Evolutionary conservation across 345 rosid species (phyloP).

Genomic region (Geranium rotundifolium): DNA sequence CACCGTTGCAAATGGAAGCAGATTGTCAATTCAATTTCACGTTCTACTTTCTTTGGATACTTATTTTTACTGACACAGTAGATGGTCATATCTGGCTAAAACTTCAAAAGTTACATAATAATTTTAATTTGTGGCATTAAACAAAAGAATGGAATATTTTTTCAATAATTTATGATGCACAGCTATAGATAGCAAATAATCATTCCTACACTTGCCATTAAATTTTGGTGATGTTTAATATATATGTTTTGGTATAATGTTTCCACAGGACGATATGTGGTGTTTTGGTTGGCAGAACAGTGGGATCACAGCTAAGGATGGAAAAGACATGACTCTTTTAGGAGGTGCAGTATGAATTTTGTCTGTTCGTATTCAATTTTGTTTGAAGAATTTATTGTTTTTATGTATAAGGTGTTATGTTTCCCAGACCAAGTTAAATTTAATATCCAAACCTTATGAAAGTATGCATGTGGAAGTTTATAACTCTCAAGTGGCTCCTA

Average conservation of each 20-base stretch:
- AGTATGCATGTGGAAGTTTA: background rate
- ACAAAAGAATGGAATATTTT: too few relatives aligned
- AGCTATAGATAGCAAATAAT: too few relatives aligned
- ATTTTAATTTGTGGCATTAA: too few relatives aligned
- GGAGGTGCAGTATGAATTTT: conserved; percentile 15
- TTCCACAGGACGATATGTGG: conserved; percentile 13
- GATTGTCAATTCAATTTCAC: too few relatives aligned
- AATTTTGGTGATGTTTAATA: too few relatives aligned
- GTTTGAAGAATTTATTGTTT: background rate
- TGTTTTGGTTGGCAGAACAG: conserved; percentile 29
- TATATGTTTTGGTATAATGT: background rate
- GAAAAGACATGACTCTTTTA: conserved; percentile 24
- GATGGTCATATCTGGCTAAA: too few relatives aligned
- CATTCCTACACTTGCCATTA: too few relatives aligned
- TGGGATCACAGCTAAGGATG: conserved; percentile 15
- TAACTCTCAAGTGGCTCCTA: background rate
- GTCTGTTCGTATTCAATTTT: background rate
- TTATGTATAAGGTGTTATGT: background rate
- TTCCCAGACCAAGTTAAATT: background rate
- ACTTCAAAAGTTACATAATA: too few relatives aligned
- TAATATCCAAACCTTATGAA: background rate
- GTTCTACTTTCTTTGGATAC: too few relatives aligned
- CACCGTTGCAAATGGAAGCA: too few relatives aligned
- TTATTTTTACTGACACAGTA: too few relatives aligned
- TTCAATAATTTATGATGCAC: too few relatives aligned